Conservation (phyloP, 768 basidiomycete species). For the Xerocomellus chrysenteron region DNA sequence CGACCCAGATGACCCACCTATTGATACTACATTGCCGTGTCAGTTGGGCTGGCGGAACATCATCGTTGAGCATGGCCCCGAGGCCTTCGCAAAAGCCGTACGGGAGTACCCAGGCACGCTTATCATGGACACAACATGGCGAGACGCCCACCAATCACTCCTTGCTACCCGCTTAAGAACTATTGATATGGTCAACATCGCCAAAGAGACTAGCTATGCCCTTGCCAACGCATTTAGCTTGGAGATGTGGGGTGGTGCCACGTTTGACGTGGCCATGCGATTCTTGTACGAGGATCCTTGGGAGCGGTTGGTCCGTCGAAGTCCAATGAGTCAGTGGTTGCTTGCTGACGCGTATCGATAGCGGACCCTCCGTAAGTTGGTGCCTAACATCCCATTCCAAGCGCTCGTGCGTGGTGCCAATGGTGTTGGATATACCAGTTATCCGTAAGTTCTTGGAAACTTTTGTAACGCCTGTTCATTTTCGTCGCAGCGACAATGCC, state of each 20-base stretch:
- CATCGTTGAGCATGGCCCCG: constrained; percentile 96
- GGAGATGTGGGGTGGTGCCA: constrained; percentile 99
- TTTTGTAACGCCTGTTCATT: constrained; percentile 6
- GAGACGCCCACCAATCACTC: constrained; percentile 97
- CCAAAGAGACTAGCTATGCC: constrained; percentile 95
- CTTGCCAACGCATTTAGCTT: constrained; percentile 93
- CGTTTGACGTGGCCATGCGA: constrained; percentile 98
- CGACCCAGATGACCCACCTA: constrained; percentile 66
- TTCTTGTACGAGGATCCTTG: constrained; percentile 99
- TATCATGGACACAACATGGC: constrained; percentile 99
- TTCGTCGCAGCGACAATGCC: constrained; percentile 75
- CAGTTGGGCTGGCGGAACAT: constrained; percentile 96
- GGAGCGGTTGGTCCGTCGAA: constrained; percentile 80
- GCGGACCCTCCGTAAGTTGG: constrained; percentile 90
- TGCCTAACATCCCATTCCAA: constrained; percentile 98
- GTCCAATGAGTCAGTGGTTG: not conserved
- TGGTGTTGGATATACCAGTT: constrained; percentile 97
- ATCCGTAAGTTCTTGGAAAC: constrained; percentile 63
- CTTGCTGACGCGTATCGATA: constrained; percentile 31
- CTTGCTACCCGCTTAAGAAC: constrained; percentile 96
- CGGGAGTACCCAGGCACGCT: constrained; percentile 93
- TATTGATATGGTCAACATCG: constrained; percentile 96
- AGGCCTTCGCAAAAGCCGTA: constrained; percentile 97
- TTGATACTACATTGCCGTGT: constrained; percentile 84
- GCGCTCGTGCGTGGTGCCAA: constrained; percentile 98